These are phyloP conservation scores for Podospora tetraspora DNA, from an alignment of 495 filamentous ascomycete genomes.

Conservation along the genomic window DNA sequence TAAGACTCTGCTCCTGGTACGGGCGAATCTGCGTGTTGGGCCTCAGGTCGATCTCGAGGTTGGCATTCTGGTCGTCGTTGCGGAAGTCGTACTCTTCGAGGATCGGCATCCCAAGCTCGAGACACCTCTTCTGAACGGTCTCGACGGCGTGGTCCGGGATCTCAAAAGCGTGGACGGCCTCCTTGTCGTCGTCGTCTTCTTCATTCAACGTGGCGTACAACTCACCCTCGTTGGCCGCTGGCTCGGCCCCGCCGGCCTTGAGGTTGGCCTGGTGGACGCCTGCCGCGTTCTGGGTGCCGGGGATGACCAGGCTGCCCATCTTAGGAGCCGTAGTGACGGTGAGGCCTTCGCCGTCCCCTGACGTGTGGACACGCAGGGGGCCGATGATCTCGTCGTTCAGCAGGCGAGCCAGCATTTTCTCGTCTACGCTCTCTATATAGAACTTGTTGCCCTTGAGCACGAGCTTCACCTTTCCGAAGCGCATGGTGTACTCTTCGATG, in stretches of 20 bases:
- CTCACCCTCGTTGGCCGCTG: conserved; percentile 32
- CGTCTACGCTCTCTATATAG: conserved; percentile 87
- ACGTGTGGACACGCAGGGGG: conserved; percentile 42
- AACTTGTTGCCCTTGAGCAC: conserved; percentile 92
- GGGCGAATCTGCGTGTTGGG: conserved; percentile 78
- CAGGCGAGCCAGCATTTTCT: conserved; percentile 74
- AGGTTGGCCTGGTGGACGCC: conserved; percentile 64
- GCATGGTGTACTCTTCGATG: conserved; percentile 77
- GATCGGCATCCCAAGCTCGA: conserved; percentile 78
- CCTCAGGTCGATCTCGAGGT: conserved; percentile 84
- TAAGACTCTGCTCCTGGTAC: conserved; percentile 94
- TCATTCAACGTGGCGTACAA: conserved; percentile 59
- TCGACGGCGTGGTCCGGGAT: conserved; percentile 74
- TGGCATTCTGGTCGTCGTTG: conserved; percentile 85
- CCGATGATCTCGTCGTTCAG: conserved; percentile 54
- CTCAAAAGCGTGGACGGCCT: conserved; percentile 92
- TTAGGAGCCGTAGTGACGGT: conserved; percentile 77
- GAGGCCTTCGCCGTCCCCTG: conserved; percentile 50
- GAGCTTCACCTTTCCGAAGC: conserved; percentile 92
- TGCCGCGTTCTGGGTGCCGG: conserved; percentile 88
- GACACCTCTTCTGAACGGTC: conserved; percentile 80
- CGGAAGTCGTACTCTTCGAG: conserved; percentile 97
- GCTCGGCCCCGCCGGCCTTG: conserved; percentile 26
- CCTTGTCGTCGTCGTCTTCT: conserved; percentile 83
- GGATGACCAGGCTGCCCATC: conserved; percentile 86